Base-by-base conservation (phyloP, 441 rosid species). In the Pelargonium myrrhifolium region DNA sequence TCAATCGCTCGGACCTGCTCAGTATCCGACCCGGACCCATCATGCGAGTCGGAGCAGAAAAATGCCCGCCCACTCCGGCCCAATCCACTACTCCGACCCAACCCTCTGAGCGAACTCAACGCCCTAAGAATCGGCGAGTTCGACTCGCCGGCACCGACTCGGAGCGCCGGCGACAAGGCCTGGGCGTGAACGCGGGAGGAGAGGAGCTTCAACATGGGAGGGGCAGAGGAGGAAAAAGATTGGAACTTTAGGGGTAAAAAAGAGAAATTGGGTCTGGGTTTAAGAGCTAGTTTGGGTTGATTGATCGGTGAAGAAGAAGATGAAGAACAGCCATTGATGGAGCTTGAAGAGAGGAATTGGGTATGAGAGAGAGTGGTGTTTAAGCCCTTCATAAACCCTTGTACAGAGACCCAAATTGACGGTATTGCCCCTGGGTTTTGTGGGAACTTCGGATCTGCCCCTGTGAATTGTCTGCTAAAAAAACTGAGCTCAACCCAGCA, bases 371-470 rank as follows among this genome's bases (percentile, higher is more conserved):
- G 75, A 53, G 55, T 39, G 45, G 37, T 39, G 71, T 59, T 24
- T 78, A 93, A 90, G 81, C 96, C 91, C 89, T 79, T 79, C 94
- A 83, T 89, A 93, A 93, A 87, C 96, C 98, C 94, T 83, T 39
- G 62, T 9, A 10, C 37, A 37, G 28, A 15, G n/a, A 14, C n/a
- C 1, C 2, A 26, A 9, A 68, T 35, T 43, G 75, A 69, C 82
- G 45, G 4, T 61, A 70, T 53, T 71, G 61, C 62, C 80, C 82
- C 62, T 49, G 0, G 17, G 0, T 14, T 61, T 17, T 10, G 12
- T 1, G 4, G 5, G 0, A 39, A 45, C 37, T 68, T 43, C 72
- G 0, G 71, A 45, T 56, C 20, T 59, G 56, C 42, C 71, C 71
- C 61, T 66, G 47, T 1, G 1, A 18, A 53, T 53, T 53, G 59